Evolutionary conservation across 768 basidiomycete species (phyloP).

Genomic region (Hypsizygus marmoreus): DNA sequence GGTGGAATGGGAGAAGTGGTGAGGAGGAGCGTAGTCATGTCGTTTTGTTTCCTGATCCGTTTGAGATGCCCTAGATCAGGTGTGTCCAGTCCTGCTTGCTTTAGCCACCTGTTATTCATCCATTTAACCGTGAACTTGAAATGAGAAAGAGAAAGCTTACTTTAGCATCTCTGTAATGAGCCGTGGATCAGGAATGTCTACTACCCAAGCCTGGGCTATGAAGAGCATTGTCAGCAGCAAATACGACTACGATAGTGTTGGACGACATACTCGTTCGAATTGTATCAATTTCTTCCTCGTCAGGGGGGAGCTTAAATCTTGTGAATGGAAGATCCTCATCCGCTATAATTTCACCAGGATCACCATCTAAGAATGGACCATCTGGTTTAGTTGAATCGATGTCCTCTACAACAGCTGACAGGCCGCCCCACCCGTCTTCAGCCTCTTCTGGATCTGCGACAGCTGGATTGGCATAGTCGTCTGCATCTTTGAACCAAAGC

Average conservation of each 20-base stretch:
- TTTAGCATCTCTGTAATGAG: conserved; percentile 63
- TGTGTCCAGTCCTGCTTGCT: conserved; percentile 58
- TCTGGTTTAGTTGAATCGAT: conserved; percentile 15
- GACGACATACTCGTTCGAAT: conserved; percentile 53
- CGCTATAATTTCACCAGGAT: conserved; percentile 49
- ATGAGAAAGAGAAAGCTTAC: conserved; percentile 34
- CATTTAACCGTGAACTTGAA: not conserved
- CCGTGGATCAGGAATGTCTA: conserved; percentile 66
- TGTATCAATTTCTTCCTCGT: conserved; percentile 60
- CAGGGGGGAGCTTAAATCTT: conserved; percentile 58
- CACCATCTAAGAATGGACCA: conserved; percentile 35
- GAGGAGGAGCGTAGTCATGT: conserved; percentile 58
- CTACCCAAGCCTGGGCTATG: conserved; percentile 74
- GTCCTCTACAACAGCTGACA: conserved; percentile 28
- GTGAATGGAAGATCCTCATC: conserved; percentile 69
- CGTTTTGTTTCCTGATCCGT: conserved; percentile 61
- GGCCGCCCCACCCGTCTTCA: conserved; percentile 51
- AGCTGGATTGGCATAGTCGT: conserved; percentile 2
- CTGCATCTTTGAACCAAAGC: conserved; percentile 62
- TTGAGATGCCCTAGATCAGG: conserved; percentile 73
- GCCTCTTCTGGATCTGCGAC: conserved; percentile 9
- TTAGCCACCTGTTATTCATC: conserved; percentile 62
- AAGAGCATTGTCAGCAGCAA: conserved; percentile 1
- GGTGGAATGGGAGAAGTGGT: conserved; percentile 43
- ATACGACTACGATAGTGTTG: not conserved